Percentiles rank a stretch among this genome's conserved stretches.
phyloP scores from a whole-genome alignment of 1,284 basidiomycete species.

The Calocybe gambosa region DNA sequence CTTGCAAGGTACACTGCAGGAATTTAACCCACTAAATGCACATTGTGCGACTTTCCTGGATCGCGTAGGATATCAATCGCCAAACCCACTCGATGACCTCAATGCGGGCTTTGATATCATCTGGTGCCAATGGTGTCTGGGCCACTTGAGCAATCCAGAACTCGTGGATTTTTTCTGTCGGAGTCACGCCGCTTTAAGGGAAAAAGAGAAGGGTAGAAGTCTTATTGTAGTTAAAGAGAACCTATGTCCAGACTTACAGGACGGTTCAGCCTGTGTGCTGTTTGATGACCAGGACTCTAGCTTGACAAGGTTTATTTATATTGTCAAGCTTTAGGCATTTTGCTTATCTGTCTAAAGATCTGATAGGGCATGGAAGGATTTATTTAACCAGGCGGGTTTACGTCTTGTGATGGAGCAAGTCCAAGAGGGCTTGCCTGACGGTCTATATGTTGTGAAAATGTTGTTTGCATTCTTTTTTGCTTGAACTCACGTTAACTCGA shows the following conservation, averaged over 20 bases:
- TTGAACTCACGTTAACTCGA: neutral
- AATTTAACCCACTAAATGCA: constrained; percentile 55
- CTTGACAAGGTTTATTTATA: constrained; percentile 60
- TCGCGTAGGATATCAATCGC: constrained; percentile 50
- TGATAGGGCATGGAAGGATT: constrained; percentile 72
- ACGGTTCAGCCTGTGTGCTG: constrained; percentile 49
- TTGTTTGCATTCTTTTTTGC: constrained; percentile 27
- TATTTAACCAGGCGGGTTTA: constrained; percentile 69
- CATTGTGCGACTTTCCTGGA: constrained; percentile 41
- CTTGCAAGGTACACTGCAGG: constrained; percentile 71
- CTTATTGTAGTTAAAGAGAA: constrained; percentile 91
- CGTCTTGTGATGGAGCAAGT: constrained; percentile 62
- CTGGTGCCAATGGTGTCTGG: constrained; percentile 95
- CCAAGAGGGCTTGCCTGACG: constrained; percentile 75
- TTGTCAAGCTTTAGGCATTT: neutral
- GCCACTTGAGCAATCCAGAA: constrained; percentile 77
- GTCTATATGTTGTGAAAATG: constrained; percentile 82
- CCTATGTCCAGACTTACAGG: constrained; percentile 56
- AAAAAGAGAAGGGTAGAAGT: constrained; percentile 37
- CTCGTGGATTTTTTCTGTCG: constrained; percentile 71
- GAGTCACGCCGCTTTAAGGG: constrained; percentile 50
- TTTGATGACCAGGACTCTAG: constrained; percentile 88
- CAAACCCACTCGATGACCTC: constrained; percentile 34
- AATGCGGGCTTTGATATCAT: constrained; percentile 67
- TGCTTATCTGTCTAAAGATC: constrained; percentile 46